These are phyloP conservation scores for Crithidia bombi DNA, from an alignment of 208 protist species.

Conservation along the genomic window DNA sequence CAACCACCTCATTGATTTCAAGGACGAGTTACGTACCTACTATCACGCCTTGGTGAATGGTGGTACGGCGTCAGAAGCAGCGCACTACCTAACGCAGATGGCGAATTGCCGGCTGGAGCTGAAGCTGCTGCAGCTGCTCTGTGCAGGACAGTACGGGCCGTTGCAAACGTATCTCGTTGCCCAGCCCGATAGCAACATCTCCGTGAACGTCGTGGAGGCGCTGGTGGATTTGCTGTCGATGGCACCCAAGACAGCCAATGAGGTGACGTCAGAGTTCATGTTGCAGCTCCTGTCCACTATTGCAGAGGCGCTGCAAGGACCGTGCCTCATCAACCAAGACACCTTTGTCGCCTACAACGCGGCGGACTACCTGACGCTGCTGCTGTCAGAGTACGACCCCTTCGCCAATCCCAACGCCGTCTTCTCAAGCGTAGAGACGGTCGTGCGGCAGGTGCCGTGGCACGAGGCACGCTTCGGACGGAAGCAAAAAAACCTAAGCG, in stretches of 20 bases:
- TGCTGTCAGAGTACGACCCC: slow-evolving; percentile 32
- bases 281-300: slow-evolving; percentile 54
- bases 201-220: slow-evolving; percentile 65
- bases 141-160: slow-evolving; percentile 58
- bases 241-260: slow-evolving; percentile 39
- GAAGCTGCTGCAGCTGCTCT: slow-evolving; percentile 67
- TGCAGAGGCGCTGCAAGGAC: slow-evolving; percentile 57
- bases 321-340: slow-evolving; percentile 60
- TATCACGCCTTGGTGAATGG: slow-evolving; percentile 29
- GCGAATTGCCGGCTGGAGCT: slow-evolving; percentile 41
- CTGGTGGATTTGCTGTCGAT: slow-evolving; percentile 56
- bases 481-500: neutral
- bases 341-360: slow-evolving; percentile 53
- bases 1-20: slow-evolving; percentile 46
- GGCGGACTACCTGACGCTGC: slow-evolving; percentile 50
- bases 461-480: slow-evolving; percentile 11
- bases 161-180: slow-evolving; percentile 64
- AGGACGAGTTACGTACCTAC: slow-evolving; percentile 40
- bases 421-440: slow-evolving; percentile 25
- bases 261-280: slow-evolving; percentile 44
- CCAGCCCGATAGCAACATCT: slow-evolving; percentile 66
- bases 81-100: slow-evolving; percentile 36
- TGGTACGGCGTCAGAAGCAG: slow-evolving; percentile 29
- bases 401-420: slow-evolving; percentile 24
- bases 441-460: slow-evolving; percentile 20